These are phyloP conservation scores for Monosporozyma unispora DNA, from an alignment of 805 yeast genomes.

Conservation along the genomic window DNA sequence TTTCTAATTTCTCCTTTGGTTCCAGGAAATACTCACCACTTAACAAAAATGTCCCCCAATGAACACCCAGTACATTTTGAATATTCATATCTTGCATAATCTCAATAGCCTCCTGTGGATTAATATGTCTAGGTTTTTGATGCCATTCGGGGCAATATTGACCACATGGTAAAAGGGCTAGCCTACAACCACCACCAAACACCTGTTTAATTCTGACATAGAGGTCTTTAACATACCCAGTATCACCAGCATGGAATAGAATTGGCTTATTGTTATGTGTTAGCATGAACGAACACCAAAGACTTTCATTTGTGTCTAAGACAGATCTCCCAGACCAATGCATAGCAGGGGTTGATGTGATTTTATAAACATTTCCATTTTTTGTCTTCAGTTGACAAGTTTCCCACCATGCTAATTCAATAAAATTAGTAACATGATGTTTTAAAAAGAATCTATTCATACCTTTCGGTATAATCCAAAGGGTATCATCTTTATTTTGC, in stretches of 20 bases:
- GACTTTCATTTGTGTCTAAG: constrained; percentile 67
- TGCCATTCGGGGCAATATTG: constrained; percentile 96
- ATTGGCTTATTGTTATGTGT: constrained; percentile 59
- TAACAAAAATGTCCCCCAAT: constrained; percentile 92
- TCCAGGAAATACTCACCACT: constrained; percentile 84
- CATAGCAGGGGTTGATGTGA: constrained; percentile 89
- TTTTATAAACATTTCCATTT: constrained; percentile 49
- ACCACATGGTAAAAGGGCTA: constrained; percentile 85
- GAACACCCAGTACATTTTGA: constrained; percentile 70
- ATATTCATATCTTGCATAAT: constrained; percentile 58
- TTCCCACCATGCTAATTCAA: constrained; percentile 95
- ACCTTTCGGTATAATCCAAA: constrained; percentile 92
- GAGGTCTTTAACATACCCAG: constrained; percentile 75
- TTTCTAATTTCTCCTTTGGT: constrained; percentile 55
- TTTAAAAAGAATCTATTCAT: constrained; percentile 49
- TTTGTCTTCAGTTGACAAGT: constrained; percentile 34
- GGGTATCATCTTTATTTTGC: constrained; percentile 16
- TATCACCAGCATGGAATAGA: constrained; percentile 89
- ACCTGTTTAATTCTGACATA: constrained; percentile 56
- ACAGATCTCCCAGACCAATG: constrained; percentile 91
- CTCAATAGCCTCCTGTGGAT: constrained; percentile 66
- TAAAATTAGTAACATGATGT: constrained; percentile 49
- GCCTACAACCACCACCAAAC: constrained; percentile 48
- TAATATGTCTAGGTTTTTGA: constrained; percentile 78
- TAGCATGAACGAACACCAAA: constrained; percentile 85